Percentiles rank a stretch among this genome's conserved stretches.
phyloP scores from a whole-genome alignment of 1,284 basidiomycete species.

The Pseudozyma flocculosa region DNA sequence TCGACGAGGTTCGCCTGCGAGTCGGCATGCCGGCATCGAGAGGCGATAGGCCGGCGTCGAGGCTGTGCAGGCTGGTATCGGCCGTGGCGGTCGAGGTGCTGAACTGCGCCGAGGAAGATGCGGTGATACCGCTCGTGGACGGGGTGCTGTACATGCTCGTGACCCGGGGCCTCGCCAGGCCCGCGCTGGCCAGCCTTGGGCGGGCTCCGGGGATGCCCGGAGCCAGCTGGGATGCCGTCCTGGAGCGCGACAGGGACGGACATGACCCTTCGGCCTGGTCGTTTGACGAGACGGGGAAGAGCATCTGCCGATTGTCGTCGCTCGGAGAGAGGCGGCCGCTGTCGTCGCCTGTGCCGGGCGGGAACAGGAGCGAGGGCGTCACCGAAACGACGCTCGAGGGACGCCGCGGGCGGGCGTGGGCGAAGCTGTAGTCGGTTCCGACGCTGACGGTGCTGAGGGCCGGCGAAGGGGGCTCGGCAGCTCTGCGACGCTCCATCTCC shows the following conservation, averaged over 20 bases:
- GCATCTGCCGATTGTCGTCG: neutral
- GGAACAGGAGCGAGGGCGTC: constrained; percentile 23
- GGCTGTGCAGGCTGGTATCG: constrained; percentile 9
- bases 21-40: neutral
- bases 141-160: constrained; percentile 8
- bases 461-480: constrained; percentile 8
- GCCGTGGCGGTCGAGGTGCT: constrained; percentile 2
- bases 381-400: constrained; percentile 27
- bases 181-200: constrained; percentile 3
- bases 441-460: constrained; percentile 16
- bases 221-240: neutral
- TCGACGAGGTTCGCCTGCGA: constrained; percentile 11
- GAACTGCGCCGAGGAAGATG: constrained; percentile 3
- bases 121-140: constrained; percentile 3
- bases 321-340: neutral
- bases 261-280: too few relatives aligned
- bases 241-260: neutral
- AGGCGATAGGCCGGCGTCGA: constrained; percentile 2
- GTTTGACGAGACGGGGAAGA: neutral
- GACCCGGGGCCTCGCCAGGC: constrained; percentile 6
- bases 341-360: constrained; percentile 2
- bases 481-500: neutral
- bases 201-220: neutral
- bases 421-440: constrained; percentile 7
- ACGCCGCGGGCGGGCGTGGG: constrained; percentile 8